Conservation (phyloP, 2,329 filamentous ascomycete genomes). For the Aspergillus caelatus region DNA sequence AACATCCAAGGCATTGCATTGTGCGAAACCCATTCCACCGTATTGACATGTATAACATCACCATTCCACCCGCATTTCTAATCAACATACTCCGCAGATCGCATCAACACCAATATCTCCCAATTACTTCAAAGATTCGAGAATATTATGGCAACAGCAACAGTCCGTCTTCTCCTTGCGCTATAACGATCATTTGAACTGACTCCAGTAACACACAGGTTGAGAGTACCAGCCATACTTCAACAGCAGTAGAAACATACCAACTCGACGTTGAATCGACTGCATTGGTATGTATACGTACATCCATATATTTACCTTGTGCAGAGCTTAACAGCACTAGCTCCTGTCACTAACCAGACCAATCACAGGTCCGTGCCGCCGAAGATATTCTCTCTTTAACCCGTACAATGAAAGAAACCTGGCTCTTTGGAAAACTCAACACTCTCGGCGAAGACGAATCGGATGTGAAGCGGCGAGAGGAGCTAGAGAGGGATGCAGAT, state of each 20-base stretch:
- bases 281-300: constrained; percentile 51
- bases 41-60: background rate
- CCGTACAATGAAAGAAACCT: constrained; percentile 66
- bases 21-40: constrained; percentile 8
- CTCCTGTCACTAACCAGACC: background rate
- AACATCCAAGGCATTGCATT: constrained; percentile 20
- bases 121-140: constrained; percentile 57
- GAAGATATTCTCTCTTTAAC: constrained; percentile 65
- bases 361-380: constrained; percentile 57
- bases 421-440: constrained; percentile 67
- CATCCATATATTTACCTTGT: background rate
- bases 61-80: background rate
- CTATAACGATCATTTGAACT: background rate
- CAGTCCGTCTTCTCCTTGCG: constrained; percentile 37
- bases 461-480: constrained; percentile 44
- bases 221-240: constrained; percentile 55
- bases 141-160: constrained; percentile 57
- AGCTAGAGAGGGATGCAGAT: constrained; percentile 52
- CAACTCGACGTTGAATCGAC: constrained; percentile 63
- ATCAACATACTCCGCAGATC: constrained; percentile 33
- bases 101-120: constrained; percentile 48
- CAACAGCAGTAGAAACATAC: constrained; percentile 60
- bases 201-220: constrained; percentile 35
- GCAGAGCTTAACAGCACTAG: background rate
- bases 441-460: constrained; percentile 53